These are phyloP conservation scores for Globisporangium viniferum DNA, from an alignment of 352 stramenopile genomes.

Conservation along the genomic window DNA sequence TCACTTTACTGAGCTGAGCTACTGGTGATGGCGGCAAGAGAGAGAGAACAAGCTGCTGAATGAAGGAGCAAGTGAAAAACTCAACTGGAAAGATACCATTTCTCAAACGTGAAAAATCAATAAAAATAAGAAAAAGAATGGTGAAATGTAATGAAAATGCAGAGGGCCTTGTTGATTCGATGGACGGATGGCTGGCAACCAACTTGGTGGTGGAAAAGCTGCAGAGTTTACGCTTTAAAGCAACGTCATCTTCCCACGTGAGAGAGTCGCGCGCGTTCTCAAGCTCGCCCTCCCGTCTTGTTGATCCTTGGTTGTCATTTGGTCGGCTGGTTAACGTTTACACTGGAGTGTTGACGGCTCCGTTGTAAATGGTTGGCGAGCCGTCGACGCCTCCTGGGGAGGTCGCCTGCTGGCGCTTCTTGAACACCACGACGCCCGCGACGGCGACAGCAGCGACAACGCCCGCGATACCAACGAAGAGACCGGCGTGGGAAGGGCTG, in stretches of 20 bases:
- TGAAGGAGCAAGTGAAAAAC: background rate
- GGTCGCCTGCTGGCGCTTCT: conserved; percentile 16
- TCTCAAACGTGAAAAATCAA: background rate
- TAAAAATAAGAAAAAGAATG: conserved; percentile 6
- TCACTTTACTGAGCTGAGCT: background rate
- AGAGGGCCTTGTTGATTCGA: conserved; percentile 1
- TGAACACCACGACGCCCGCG: conserved; percentile 34
- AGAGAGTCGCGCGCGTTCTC: background rate
- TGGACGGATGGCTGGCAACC: background rate
- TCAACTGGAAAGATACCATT: background rate
- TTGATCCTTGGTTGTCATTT: background rate
- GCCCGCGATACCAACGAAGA: conserved; percentile 20
- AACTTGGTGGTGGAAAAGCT: background rate
- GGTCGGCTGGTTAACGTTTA: background rate
- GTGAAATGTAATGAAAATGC: background rate
- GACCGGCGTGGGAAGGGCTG: conserved; percentile 12
- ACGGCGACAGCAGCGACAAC: conserved; percentile 32
- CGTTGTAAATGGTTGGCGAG: conserved; percentile 19
- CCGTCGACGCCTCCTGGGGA: background rate
- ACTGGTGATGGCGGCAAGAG: background rate
- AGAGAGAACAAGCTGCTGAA: background rate
- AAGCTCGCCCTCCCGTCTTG: background rate
- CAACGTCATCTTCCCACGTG: background rate
- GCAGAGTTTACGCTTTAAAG: background rate
- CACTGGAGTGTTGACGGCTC: conserved; percentile 15